Base-by-base conservation (phyloP, 345 rosid species). In the Sisymbrium altissimum region DNA sequence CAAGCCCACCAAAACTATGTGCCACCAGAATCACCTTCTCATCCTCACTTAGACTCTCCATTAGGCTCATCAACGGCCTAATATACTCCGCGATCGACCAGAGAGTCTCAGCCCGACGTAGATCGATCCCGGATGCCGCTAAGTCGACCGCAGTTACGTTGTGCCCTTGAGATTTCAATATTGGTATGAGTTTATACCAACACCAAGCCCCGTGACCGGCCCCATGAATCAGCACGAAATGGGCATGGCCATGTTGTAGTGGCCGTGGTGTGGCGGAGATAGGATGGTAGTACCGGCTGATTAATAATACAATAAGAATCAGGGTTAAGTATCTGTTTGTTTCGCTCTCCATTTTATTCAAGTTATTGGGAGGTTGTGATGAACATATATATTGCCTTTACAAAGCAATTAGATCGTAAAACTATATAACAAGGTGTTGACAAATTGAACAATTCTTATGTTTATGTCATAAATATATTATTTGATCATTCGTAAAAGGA, bases 21-120 rank as follows among this genome's bases (percentile, higher is more conserved):
- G 40, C 80, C 25, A 76, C 71, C 1, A 71, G 72, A 41, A 64
- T 57, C 76, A 66, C 76, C 23, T 57, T 71, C 40, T 77, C 77
- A 56, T 30, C 52, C 15, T 57, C 33, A 10, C 45, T 7, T 32
- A 77, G 38, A 48, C 67, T 56, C 38, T 56, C 23, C 67, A 71
- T 71, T 43, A 72, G 35, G 35, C 30, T 44, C 35, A 72, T 72
- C 33, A 66, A 29, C 0, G 44, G 40, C 11, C 2, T 13, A 50
- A 60, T 43, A 60, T 50, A 60, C 18, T 78, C 76, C 2, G 1
- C 6, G n/a, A 65, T 8, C 8, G 63, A 77, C 39, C 48, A 4
- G 8, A 77, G 67, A 64, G n/a, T 62, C 53, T 70, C 76, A 13
- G 62, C 52, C 14, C 21, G 36, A 7, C 11, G 40, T 14, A 43